These are phyloP conservation scores for Trichophyton rubrum DNA, from an alignment of 2,329 filamentous ascomycete species.

Conservation along the genomic window DNA sequence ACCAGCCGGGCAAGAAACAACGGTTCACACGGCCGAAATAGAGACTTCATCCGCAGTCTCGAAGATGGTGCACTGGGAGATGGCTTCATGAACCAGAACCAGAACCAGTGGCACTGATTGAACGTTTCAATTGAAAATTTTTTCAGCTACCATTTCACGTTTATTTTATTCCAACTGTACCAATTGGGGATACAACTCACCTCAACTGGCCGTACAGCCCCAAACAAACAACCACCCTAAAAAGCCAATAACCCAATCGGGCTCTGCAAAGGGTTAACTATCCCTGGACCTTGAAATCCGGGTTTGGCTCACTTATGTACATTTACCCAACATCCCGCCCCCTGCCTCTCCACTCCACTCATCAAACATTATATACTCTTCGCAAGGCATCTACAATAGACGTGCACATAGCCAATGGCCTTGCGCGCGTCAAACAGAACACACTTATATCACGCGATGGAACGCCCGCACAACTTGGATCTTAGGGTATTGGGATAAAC, in stretches of 20 bases:
- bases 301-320: neutral
- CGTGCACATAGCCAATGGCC: neutral
- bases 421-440: neutral
- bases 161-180: neutral
- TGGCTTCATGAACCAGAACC: constrained; percentile 57
- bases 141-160: neutral
- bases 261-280: neutral
- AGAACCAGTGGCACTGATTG: constrained; percentile 47
- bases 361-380: neutral
- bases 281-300: neutral
- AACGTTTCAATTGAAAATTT: neutral
- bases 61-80: constrained; percentile 92
- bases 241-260: neutral
- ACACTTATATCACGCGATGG: neutral
- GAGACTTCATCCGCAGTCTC: constrained; percentile 87
- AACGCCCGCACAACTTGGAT: neutral
- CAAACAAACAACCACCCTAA: neutral
- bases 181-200: neutral
- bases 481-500: neutral
- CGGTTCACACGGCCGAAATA: constrained; percentile 35
- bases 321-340: neutral
- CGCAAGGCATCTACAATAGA: neutral
- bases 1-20: constrained; percentile 55
- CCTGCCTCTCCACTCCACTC: neutral
- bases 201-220: neutral